phyloP scores from a whole-genome alignment of 768 basidiomycete species.

The Boletus fagicola region DNA sequence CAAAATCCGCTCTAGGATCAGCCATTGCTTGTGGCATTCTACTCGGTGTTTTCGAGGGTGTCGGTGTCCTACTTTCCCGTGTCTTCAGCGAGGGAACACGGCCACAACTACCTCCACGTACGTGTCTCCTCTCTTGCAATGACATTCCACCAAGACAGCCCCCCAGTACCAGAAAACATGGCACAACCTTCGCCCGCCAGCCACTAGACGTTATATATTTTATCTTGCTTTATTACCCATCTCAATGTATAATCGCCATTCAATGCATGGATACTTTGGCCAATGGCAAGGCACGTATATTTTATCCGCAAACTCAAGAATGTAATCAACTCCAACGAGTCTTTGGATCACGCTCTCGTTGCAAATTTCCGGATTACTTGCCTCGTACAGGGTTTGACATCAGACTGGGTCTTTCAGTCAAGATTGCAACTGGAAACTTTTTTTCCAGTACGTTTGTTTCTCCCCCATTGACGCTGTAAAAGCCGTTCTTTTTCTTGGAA shows the following conservation, averaged over 20 bases:
- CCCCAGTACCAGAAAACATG: conserved; percentile 54
- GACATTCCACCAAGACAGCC: background rate
- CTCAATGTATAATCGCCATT: conserved; percentile 38
- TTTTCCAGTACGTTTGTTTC: background rate
- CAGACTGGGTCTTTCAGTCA: conserved; percentile 10
- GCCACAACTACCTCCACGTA: conserved; percentile 77
- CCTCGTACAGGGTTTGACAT: conserved; percentile 6
- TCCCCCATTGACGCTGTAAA: background rate
- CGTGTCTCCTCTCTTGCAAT: conserved; percentile 33
- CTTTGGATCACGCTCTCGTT: background rate
- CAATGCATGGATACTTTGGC: conserved; percentile 32
- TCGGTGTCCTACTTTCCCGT: conserved; percentile 87
- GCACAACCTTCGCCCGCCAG: conserved; percentile 45
- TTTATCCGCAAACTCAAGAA: background rate
- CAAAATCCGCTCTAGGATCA: conserved; percentile 85
- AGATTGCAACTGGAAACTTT: conserved; percentile 6
- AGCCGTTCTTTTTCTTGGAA: too few relatives aligned
- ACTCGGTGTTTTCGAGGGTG: conserved; percentile 91
- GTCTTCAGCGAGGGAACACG: conserved; percentile 83
- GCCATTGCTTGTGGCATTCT: conserved; percentile 96
- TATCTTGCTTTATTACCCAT: conserved; percentile 33
- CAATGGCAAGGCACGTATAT: conserved; percentile 27
- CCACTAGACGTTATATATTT: conserved; percentile 48
- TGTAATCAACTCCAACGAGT: background rate
- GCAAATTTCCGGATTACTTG: background rate